Conservation (phyloP, 1,284 basidiomycete species). For the Ustilago esculenta region DNA sequence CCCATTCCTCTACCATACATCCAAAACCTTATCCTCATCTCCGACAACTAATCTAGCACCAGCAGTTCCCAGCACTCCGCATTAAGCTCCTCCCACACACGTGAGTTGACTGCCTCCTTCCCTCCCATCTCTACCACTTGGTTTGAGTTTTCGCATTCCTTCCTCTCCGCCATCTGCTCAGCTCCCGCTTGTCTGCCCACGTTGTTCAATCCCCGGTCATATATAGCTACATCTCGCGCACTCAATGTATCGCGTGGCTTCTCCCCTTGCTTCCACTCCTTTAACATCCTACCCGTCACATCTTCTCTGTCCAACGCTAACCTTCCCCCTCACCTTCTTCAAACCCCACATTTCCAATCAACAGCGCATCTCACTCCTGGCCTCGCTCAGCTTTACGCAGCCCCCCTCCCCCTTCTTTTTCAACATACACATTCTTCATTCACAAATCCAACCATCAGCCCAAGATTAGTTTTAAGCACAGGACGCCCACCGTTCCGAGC, state of each 20-base stretch:
- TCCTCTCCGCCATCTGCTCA: not conserved
- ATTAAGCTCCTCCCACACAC: conserved; percentile 6
- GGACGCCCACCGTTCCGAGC: not conserved
- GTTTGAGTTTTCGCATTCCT: not conserved
- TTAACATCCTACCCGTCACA: conserved; percentile 17
- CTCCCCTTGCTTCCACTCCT: conserved; percentile 3
- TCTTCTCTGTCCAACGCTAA: conserved; percentile 3
- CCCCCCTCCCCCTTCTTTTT: not conserved
- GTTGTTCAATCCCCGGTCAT: not conserved
- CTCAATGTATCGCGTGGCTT: not conserved
- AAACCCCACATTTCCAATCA: not conserved
- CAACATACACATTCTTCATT: not conserved
- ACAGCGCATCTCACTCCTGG: not conserved
- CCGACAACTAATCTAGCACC: conserved; percentile 13
- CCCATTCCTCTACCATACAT: conserved; percentile 5
- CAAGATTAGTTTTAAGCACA: too few relatives aligned
- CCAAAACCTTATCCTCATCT: conserved; percentile 29
- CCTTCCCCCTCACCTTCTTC: not conserved
- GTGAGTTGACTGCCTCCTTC: not conserved
- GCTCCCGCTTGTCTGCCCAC: not conserved
- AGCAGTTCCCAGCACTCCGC: conserved; percentile 21
- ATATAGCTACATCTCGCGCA: conserved; percentile 7
- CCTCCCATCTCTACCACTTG: not conserved
- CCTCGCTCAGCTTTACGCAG: not conserved
- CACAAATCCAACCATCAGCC: conserved; percentile 5